Evolutionary conservation across 2,329 filamentous ascomycete species (phyloP), one percentile per base, ranked within the genome.

Genomic region (Alternaria panax): DNA sequence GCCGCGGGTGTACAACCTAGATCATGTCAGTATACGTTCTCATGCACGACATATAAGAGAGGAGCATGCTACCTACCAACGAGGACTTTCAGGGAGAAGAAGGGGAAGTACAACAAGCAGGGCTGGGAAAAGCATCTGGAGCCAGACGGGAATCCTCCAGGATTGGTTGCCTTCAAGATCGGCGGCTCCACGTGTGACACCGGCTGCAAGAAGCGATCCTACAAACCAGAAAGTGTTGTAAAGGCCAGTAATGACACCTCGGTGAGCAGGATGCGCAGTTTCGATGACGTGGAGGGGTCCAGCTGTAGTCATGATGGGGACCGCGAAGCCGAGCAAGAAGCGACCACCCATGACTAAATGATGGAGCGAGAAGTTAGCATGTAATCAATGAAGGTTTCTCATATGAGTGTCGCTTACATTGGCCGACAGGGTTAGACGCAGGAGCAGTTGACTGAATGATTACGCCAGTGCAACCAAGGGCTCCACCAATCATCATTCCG

Each of bases 211-310:
- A 45, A 75, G 64, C 24, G 68, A 71, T 22, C 80, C 80, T 7
- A 80, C 75, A 36, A 79, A 81, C 78, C 79, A 82, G 62, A 79
- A 79, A 1, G 78, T 79, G 61, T 81, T 80, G 66, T 80, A 81
- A 16, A 79, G 64, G 30, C 74, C 79, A 7, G 79, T 81, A 59
- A 81, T 74, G 12, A 78, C 67, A 36, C 84, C 85, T 61, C 87
- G 82, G 70, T 85, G 85, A 3, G 84, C 82, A 1, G 87, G 87
- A 65, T 89, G 87, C 4, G 85, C 81, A 25, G 87, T 79, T 71
- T 90, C 87, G 41, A 86, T 82, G 18, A 85, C 84, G 66, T 87
- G 87, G 28, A 85, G 81, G 2, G 87, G 87, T 2, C 83, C 86
- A 7, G 86, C 85, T 5, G 84, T 80, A 7, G 82, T 80, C 14